Base-by-base conservation (phyloP, 108 stramenopile species). In the Pseudonitzschia pungens region DNA sequence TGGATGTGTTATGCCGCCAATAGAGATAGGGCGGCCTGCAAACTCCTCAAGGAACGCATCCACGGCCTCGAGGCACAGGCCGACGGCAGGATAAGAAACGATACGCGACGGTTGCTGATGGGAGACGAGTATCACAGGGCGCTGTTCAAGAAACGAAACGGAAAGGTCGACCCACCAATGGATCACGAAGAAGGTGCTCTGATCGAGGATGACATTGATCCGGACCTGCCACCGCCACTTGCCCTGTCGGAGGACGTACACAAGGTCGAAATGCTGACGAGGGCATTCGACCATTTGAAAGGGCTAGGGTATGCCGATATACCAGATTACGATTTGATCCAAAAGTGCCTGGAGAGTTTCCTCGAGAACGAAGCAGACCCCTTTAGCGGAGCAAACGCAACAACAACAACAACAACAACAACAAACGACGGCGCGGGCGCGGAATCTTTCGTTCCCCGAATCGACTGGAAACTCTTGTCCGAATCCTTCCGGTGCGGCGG, bases 1-100 rank as follows among this genome's bases (percentile, higher is more conserved):
- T 94, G 93, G 93, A 94, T 94, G 93, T 81, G 78, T 7, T 73
- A 90, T 72, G 93, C 93, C 9, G 87, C 89, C 54, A 85, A 82
- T 43, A 66, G 88, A 29, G 90, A 94, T 68, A 75, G 93, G 45
- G 72, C 53, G 0, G 76, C 77, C 15, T 94, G 93, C 80, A 87
- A 87, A 33, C 81, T 79, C 22, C 44, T 94, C 26, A 94, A 94
- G 65, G 89, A 92, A 70, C 79, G 84, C 18, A 84, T 94, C 18
- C 78, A 87, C 55, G 90, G 92, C 10, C 81, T 87, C 51, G 55
- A 76, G 58, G 69, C 84, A 41, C 70, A 78, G 31, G 44, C 66
- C 43, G 66, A 67, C 42, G 66, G 66, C 2, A 41, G 43, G 43
- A 45, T 67, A 27, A 4, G n/a, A 12, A 48, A 14, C 44, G 64